These are phyloP conservation scores for Annulohypoxylon truncatum DNA, from an alignment of 2,329 filamentous ascomycete genomes.

Conservation along the genomic window DNA sequence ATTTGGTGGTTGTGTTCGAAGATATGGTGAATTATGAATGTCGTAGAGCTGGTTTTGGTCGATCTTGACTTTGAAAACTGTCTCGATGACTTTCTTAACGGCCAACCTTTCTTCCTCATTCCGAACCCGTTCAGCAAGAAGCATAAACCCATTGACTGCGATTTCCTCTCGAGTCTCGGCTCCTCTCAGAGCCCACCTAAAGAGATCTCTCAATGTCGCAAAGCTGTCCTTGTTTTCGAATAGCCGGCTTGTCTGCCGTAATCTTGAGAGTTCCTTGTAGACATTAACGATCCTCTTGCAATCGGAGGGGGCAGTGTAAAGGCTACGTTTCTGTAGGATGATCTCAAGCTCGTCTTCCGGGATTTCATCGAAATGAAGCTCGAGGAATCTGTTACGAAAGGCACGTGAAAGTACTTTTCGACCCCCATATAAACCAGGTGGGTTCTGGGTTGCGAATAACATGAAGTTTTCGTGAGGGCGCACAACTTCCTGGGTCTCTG, in stretches of 20 bases:
- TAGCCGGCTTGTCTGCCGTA: conserved; percentile 88
- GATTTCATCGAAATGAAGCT: conserved; percentile 98
- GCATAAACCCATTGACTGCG: conserved; percentile 93
- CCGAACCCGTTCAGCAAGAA: conserved; percentile 93
- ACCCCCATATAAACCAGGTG: conserved; percentile 93
- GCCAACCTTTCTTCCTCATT: conserved; percentile 86
- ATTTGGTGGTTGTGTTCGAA: conserved; percentile 59
- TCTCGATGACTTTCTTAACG: conserved; percentile 89
- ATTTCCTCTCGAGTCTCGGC: conserved; percentile 90
- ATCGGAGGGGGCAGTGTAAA: conserved; percentile 89
- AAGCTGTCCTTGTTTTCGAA: conserved; percentile 99
- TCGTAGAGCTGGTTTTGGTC: conserved; percentile 80
- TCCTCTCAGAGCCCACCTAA: conserved; percentile 89
- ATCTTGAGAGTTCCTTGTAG: conserved; percentile 89
- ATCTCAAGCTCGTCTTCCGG: conserved; percentile 92
- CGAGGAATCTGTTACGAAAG: conserved; percentile 95
- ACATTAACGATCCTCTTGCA: conserved; percentile 91
- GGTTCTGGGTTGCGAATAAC: conserved; percentile 98
- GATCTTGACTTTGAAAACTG: conserved; percentile 87
- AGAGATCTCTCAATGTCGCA: conserved; percentile 93
- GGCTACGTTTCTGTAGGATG: conserved; percentile 88
- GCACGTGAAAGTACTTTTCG: conserved; percentile 92
- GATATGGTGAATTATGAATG: conserved; percentile 65
- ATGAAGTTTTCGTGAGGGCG: conserved; percentile 95
- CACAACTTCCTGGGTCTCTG: conserved; percentile 95